Evolutionary conservation across 257 asterid species (phyloP).

Genomic region (Nicotiana paniculata): DNA sequence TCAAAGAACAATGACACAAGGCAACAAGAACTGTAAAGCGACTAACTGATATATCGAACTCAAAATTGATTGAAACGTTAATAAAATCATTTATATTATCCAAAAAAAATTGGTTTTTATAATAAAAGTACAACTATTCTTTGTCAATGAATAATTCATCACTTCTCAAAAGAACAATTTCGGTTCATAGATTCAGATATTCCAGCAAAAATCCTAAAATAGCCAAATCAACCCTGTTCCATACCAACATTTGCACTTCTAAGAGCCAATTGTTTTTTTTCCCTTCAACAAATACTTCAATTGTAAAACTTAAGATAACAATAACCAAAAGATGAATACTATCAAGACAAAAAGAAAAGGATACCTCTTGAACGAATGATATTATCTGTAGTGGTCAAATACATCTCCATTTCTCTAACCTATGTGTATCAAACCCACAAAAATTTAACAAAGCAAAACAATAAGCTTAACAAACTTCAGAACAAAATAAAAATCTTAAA

Average conservation of each 20-base stretch:
- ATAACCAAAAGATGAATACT: not conserved
- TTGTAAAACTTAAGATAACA: not conserved
- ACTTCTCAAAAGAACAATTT: not conserved
- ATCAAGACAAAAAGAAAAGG: not conserved
- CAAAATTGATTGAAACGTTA: too few relatives aligned
- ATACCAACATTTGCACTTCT: not conserved
- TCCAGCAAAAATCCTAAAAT: not conserved
- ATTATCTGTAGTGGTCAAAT: constrained; percentile 78
- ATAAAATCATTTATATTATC: too few relatives aligned
- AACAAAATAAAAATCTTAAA: not conserved
- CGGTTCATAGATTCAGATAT: not conserved
- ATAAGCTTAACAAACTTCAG: not conserved
- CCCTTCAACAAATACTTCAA: not conserved
- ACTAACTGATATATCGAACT: not conserved
- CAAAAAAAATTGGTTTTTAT: too few relatives aligned
- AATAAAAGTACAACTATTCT: not conserved
- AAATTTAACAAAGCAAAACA: not conserved
- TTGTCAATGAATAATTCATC: not conserved
- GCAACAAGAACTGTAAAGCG: not conserved
- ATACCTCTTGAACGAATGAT: constrained; percentile 78
- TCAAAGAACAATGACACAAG: not conserved
- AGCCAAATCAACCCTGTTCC: not conserved
- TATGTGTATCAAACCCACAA: constrained; percentile 13
- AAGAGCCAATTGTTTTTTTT: not conserved
- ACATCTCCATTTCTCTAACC: constrained; percentile 94